Evolutionary conservation across 805 yeast species (phyloP).

Genomic region (Yarrowia alimentaria): DNA sequence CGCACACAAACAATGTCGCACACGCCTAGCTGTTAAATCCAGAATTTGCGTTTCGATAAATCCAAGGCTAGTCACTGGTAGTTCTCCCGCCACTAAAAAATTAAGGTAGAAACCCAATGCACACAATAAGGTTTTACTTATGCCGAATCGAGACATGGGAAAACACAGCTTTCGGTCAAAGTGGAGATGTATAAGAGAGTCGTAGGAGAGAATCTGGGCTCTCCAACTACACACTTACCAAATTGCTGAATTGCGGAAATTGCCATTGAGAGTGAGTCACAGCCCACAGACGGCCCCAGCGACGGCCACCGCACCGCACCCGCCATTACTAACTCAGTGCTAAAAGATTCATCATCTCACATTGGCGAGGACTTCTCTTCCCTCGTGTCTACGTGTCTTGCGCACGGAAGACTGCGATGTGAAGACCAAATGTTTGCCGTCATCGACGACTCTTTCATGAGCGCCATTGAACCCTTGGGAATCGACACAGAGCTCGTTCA

Average conservation of each 20-base stretch:
- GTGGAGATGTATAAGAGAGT: conserved; percentile 13
- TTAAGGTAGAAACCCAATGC: conserved; percentile 1
- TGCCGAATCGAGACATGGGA: conserved; percentile 19
- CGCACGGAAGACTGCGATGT: conserved; percentile 17
- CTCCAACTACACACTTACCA: neutral
- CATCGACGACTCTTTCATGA: conserved; percentile 17
- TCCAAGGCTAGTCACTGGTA: too few species aligned
- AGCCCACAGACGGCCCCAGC: too few species aligned
- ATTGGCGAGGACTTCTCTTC: conserved; percentile 13
- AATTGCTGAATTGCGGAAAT: conserved; percentile 17
- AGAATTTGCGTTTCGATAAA: too few species aligned
- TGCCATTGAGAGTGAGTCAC: conserved; percentile 24
- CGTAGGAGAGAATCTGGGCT: neutral
- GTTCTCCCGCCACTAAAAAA: too few species aligned
- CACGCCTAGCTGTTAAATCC: too few species aligned
- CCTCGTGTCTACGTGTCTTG: conserved; percentile 9
- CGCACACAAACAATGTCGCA: too few species aligned
- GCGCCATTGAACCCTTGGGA: conserved; percentile 3
- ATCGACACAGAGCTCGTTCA: conserved; percentile 10
- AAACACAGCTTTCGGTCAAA: neutral
- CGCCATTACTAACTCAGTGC: conserved; percentile 17
- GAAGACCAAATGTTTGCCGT: conserved; percentile 16
- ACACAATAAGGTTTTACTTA: neutral
- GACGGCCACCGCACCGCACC: too few species aligned
- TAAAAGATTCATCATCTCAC: conserved; percentile 18